Evolutionary conservation across 2,329 filamentous ascomycete genomes (phyloP).

Genomic region (Xylariales sp.): DNA sequence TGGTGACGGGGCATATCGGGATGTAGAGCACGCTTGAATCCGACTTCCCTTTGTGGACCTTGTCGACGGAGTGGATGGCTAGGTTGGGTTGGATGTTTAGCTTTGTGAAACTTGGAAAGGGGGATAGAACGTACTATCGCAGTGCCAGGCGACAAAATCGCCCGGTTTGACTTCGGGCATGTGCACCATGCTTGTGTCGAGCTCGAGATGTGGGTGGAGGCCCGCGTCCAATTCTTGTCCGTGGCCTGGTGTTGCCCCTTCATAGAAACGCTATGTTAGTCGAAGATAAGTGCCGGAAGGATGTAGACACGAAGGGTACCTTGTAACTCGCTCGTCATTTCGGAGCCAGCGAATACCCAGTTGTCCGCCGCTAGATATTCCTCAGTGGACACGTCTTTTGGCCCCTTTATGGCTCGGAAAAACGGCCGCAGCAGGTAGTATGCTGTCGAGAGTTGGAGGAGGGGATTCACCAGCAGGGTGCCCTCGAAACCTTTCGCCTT

Average conservation of each 20-base stretch:
- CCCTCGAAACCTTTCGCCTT: slow-evolving; percentile 78
- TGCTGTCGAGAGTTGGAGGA: slow-evolving; percentile 78
- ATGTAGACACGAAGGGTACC: no score
- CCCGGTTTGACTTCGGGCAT: slow-evolving; percentile 76
- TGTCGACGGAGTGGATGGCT: slow-evolving; percentile 85
- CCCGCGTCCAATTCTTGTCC: slow-evolving; percentile 74
- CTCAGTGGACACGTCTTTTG: slow-evolving; percentile 54
- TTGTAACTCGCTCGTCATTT: slow-evolving; percentile 70
- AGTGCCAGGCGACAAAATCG: slow-evolving; percentile 87
- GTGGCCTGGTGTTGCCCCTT: slow-evolving; percentile 73
- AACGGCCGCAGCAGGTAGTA: slow-evolving; percentile 88
- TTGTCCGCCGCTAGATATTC: slow-evolving; percentile 65
- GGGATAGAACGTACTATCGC: slow-evolving; percentile 65
- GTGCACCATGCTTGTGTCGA: slow-evolving; percentile 77
- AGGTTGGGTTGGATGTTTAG: neutral
- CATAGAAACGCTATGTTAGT: no score
- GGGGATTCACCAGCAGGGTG: slow-evolving; percentile 83
- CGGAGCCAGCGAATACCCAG: slow-evolving; percentile 65
- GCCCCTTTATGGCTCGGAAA: slow-evolving; percentile 68
- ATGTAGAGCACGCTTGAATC: slow-evolving; percentile 93
- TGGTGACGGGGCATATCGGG: slow-evolving; percentile 83
- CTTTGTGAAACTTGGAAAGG: slow-evolving; percentile 41
- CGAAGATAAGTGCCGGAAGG: no score
- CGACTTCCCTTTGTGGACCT: slow-evolving; percentile 73
- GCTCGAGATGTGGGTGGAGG: slow-evolving; percentile 76